Percentiles rank a stretch among this genome's conserved stretches.
These are phyloP conservation scores for Platanus orientalis DNA, from an alignment of 164 flowering plant species.

Conservation along the genomic window DNA sequence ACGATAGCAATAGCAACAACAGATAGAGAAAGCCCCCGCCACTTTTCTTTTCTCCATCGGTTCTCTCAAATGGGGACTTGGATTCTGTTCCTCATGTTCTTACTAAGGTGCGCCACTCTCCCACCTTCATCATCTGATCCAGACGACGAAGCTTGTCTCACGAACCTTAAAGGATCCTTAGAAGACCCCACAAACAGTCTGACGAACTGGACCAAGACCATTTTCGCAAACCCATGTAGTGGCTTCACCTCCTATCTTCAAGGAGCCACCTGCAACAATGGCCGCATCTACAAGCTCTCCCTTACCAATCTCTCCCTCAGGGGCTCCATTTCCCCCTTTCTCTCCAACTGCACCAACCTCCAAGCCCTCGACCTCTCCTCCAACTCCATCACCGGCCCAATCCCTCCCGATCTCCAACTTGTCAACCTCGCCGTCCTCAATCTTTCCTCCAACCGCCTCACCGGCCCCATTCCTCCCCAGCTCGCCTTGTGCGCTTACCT, in stretches of 20 bases:
- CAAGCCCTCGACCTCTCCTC: conserved; percentile 93
- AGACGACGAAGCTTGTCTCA: conserved; percentile 66
- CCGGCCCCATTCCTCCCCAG: conserved; percentile 67
- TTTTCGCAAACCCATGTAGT: conserved; percentile 65
- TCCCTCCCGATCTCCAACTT: conserved; percentile 75
- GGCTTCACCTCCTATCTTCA: conserved; percentile 76
- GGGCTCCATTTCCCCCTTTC: conserved; percentile 73
- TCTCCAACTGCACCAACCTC: conserved; percentile 84
- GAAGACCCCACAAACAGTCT: conserved; percentile 60
- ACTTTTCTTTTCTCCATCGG: too few species aligned
- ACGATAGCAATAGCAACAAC: too few species aligned
- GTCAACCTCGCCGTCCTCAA: conserved; percentile 91
- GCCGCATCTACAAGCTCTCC: conserved; percentile 90
- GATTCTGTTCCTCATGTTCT: not conserved
- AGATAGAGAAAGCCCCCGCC: too few species aligned
- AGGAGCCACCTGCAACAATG: conserved; percentile 94
- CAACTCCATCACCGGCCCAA: conserved; percentile 66
- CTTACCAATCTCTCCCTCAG: conserved; percentile 57
- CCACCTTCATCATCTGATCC: conserved; percentile 46
- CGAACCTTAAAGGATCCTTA: conserved; percentile 42
- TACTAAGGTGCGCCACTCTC: not conserved
- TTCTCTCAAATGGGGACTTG: conserved; percentile 10
- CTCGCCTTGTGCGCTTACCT: conserved; percentile 75
- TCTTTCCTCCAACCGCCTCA: conserved; percentile 66
- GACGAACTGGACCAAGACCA: conserved; percentile 64